Percentiles rank a stretch among this genome's conserved stretches.
Evolutionary conservation across 352 stramenopile genomes (phyloP).

Genomic region (Phytophthora agathidicida): DNA sequence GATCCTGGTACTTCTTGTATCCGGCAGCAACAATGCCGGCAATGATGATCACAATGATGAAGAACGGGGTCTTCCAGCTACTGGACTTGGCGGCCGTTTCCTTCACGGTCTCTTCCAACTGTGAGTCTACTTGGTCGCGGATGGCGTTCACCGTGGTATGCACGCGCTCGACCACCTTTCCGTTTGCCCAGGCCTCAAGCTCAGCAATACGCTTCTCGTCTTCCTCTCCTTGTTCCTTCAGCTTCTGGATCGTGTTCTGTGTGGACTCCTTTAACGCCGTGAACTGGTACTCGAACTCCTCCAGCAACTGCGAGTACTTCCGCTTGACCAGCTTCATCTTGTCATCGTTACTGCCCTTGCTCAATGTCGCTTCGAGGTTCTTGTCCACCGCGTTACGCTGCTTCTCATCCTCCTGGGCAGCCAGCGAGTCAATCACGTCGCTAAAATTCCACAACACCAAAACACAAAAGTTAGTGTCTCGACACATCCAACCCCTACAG

Average conservation of each 20-base stretch:
- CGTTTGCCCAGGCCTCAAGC: conserved; percentile 73
- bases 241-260: conserved; percentile 83
- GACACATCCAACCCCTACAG: background rate
- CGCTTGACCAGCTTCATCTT: conserved; percentile 75
- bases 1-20: conserved; percentile 91
- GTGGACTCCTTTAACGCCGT: conserved; percentile 84
- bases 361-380: conserved; percentile 55
- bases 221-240: conserved; percentile 70
- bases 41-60: conserved; percentile 76
- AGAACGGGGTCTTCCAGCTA: conserved; percentile 86
- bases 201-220: conserved; percentile 75
- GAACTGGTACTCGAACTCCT: conserved; percentile 89
- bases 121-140: conserved; percentile 69
- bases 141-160: conserved; percentile 62
- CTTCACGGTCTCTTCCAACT: conserved; percentile 73
- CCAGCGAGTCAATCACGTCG: conserved; percentile 67
- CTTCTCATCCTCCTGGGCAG: conserved; percentile 58
- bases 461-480: conserved; percentile 17
- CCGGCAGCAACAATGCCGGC: conserved; percentile 55
- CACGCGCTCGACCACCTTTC: conserved; percentile 63
- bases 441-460: conserved; percentile 37
- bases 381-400: conserved; percentile 60
- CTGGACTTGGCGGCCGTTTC: conserved; percentile 72
- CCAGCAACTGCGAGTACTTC: conserved; percentile 81
- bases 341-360: conserved; percentile 57